Evolutionary conservation across 176 grass and related monocot species (phyloP), one percentile per base, ranked within the genome.

Genomic region (Cocos nucifera): DNA sequence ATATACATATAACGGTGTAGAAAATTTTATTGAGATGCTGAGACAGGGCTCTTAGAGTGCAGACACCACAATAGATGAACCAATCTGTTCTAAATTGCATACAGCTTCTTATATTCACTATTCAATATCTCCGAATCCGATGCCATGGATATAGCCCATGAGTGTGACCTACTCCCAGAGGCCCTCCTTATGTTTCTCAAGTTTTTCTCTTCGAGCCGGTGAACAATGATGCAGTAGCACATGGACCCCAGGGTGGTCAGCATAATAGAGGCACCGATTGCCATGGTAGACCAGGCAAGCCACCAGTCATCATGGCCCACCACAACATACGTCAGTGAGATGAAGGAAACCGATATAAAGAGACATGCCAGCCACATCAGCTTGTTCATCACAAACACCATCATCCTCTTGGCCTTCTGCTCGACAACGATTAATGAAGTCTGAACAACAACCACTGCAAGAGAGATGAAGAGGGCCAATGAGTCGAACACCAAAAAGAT

Each of bases 381-480:
- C 75, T 96, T 96, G 77, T 96, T 96, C 78, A 96, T 96, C 71
- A 96, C 86, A 75, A 96, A 96, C 6, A 96, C 78, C 91, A 96
- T 96, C 71, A 72, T 85, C 65, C 72, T 86, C 75, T 96, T 96
- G 8, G 86, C 91, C 59, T 87, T 90, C 71, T 96, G 91, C 55
- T 96, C 91, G 3, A 96, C 86, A 48, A 96, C 91, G 53, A 96
- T 96, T 51, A 96, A 73, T 0, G 91, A 96, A 14, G 91, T 96
- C 63, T 96, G 91, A 23, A 96, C 86, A 4, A 96, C 57, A 0
- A 90, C 91, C 0, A 96, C 91, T 0, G 91, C 91, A 3, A 96
- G 77, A 0, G 91, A 96, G 20, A 96, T 96, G 16, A 96, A 96
- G 5, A 96, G 79, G 20, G 91, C 91, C 67, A 96, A 49, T 50